Evolutionary conservation across 2,329 filamentous ascomycete species (phyloP), one percentile per base, ranked within the genome.

Genomic region (Beauveria australis): DNA sequence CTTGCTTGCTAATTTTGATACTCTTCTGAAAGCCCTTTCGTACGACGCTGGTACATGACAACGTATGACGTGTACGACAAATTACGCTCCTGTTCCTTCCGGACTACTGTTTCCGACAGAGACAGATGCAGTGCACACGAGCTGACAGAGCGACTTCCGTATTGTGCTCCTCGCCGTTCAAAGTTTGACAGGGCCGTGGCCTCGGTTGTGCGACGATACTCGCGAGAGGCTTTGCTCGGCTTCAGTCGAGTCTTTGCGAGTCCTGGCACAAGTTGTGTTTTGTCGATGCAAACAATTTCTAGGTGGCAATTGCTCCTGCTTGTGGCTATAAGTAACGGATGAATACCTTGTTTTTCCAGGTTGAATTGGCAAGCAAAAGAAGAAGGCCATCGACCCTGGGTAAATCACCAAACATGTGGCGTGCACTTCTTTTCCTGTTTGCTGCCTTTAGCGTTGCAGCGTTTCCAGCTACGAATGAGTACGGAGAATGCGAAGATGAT

Each of bases 401-500:
- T 37, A 7, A 49, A 16, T 19, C 7, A 53, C 19, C 12, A 46
- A 43, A 18, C 12, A 61, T 61, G 60, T 51, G 46, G 47, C 40
- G 19, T 9, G 10, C 19, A 22, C n/a, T 55, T 26, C 9, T 62
- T 18, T 16, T 51, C 41, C 22, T 44, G 30, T 24, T 60, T 19
- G 48, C 14, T 48, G 40, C 53, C 51, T 3, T 48, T 19, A 4
- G 48, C 28, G 58, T 49, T 2, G 19, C 30, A 16, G 49, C 53
- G 3, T n/a, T 67, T 62, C 26, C 67, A 44, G 60, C 63, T 1
- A 57, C 60, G 22, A 61, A 59, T 26, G 65, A 68, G 19, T 52
- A 55, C 18, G 49, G 55, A 5, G 43, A 66, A 0, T 74, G 72
- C 58, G 64, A 65, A 1, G 65, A 61, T 3, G 71, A 74, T 53